Percentiles rank a stretch among this genome's conserved stretches.
Conservation (phyloP, 1,284 basidiomycete species). For the Sporisorium sorghi region DNA sequence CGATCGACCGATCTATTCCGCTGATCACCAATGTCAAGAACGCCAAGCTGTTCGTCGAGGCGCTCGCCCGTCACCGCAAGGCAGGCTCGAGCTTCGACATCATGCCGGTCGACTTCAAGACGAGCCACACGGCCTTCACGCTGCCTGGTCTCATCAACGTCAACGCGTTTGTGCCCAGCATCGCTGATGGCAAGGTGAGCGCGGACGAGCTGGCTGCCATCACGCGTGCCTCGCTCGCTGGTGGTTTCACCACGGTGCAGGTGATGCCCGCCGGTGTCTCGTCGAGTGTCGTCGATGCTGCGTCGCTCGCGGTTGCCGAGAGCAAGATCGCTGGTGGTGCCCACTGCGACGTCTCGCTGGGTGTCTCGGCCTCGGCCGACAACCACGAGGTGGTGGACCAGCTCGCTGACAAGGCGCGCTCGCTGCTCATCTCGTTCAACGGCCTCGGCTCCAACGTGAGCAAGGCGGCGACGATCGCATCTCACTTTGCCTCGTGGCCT, state of each 20-base stretch:
- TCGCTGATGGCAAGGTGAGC: constrained; percentile 72
- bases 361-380: constrained; percentile 58
- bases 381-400: constrained; percentile 52
- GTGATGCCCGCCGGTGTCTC: constrained; percentile 52
- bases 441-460: constrained; percentile 53
- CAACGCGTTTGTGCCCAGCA: constrained; percentile 84
- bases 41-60: constrained; percentile 95
- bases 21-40: constrained; percentile 99
- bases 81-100: constrained; percentile 83
- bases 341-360: constrained; percentile 64
- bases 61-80: constrained; percentile 78
- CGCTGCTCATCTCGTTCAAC: constrained; percentile 63
- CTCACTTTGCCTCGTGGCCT: constrained; percentile 92
- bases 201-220: constrained; percentile 75
- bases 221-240: constrained; percentile 59
- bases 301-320: constrained; percentile 57
- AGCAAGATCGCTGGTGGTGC: constrained; percentile 61
- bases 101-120: constrained; percentile 92
- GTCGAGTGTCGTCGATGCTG: constrained; percentile 48
- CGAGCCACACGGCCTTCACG: constrained; percentile 83
- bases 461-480: constrained; percentile 75
- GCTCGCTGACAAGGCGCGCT: constrained; percentile 60
- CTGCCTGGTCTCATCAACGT: constrained; percentile 94
- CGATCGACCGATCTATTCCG: constrained; percentile 98
- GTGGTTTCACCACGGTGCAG: constrained; percentile 65